Percentiles rank a stretch among this genome's conserved stretches.
phyloP scores from a whole-genome alignment of 2,329 filamentous ascomycete species.

The Sporothrix protearum region DNA sequence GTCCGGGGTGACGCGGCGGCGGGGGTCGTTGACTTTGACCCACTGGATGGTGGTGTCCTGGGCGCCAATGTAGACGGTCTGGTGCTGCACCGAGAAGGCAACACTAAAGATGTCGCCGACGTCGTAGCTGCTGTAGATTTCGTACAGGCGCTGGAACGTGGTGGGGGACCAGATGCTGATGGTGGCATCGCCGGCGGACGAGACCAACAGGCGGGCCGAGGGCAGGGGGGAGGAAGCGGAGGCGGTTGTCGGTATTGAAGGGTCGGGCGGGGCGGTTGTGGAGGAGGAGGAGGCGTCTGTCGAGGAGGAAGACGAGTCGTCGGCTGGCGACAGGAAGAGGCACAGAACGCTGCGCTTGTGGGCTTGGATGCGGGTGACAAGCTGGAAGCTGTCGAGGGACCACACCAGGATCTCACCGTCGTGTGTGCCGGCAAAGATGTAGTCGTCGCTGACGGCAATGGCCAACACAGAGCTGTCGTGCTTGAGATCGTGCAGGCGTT shows the following conservation, averaged over 20 bases:
- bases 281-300: slow-evolving; percentile 50
- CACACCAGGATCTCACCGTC: slow-evolving; percentile 90
- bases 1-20: slow-evolving; percentile 56
- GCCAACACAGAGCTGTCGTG: slow-evolving; percentile 78
- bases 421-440: slow-evolving; percentile 88
- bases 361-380: slow-evolving; percentile 73
- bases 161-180: slow-evolving; percentile 89
- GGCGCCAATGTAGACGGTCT: slow-evolving; percentile 85
- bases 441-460: slow-evolving; percentile 73
- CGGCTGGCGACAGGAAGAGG: slow-evolving; percentile 73
- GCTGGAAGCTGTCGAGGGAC: slow-evolving; percentile 83
- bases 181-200: slow-evolving; percentile 87
- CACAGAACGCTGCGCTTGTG: slow-evolving; percentile 90
- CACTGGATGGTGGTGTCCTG: slow-evolving; percentile 96
- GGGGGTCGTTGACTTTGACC: slow-evolving; percentile 69
- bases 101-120: slow-evolving; percentile 95
- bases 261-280: slow-evolving; percentile 42
- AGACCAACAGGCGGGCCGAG: slow-evolving; percentile 70
- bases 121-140: slow-evolving; percentile 90
- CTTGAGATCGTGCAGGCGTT: slow-evolving; percentile 68
- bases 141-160: slow-evolving; percentile 73
- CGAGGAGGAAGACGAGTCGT: background rate
- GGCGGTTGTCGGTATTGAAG: slow-evolving; percentile 41
- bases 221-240: slow-evolving; percentile 41
- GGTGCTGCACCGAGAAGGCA: slow-evolving; percentile 74